Evolutionary conservation across 1,284 basidiomycete species (phyloP), one percentile per base, ranked within the genome.

Genomic region (Cerioporus squamosus): DNA sequence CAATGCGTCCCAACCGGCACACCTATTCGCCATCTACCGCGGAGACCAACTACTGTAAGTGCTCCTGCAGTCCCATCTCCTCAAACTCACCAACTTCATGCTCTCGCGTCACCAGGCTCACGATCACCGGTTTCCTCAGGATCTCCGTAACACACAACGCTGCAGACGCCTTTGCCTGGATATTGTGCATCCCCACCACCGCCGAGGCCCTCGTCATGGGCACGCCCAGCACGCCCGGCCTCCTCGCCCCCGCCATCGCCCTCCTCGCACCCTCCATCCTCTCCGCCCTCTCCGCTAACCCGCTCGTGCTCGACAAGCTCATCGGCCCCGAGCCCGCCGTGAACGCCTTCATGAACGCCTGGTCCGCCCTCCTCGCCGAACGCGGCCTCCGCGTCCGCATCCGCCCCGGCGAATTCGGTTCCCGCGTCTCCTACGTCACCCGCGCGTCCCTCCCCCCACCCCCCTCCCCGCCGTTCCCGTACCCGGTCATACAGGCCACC

Each of bases 41-140:
- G 63, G 49, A 3, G 51, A 61, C 22, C 44, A 60, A 4, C 52
- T 68, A 3, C 15, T 64, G 66, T 66, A 39, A 44, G 66, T 61
- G 5, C 12, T 22, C 14, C 14, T 1, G 10, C 38, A 5, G 5
- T 9, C 26, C 26, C 26, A 29, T 29, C 9, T 29, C 9, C 9
- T 3, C 26, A 5, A 29, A 3, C 5, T 36, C 33, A 36, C 12
- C 33, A 10, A 7, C 6, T 15, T 36, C 33, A 36, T 36, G 12
- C 6, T 8, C 3, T 12, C 33, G 33, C 3, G 14, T 7, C 26
- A 29, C 26, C 26, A 29, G 26, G 14, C 33, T 36, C 14, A 36
- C 33, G 10, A 17, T 46, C 44, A n/a, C 26, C 7, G n/a, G 26
- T 9, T 23, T 20, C 24, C 14, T 15, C 36, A 50, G 43, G 31